phyloP scores from a whole-genome alignment of 164 flowering plant species.

The Stephania yunnanensis region DNA sequence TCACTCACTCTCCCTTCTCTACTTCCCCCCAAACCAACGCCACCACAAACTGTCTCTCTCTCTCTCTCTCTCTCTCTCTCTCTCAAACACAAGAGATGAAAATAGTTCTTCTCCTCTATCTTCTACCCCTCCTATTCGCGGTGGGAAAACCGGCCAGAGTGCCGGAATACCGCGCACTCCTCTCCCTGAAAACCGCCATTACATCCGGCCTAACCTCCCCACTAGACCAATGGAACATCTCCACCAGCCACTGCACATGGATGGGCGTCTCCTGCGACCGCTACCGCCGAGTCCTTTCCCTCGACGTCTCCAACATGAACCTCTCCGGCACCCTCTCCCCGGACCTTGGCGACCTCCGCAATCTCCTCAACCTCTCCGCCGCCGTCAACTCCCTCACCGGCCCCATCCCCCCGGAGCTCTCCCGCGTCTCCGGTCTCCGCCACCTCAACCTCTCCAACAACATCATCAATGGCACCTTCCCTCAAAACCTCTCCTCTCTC shows the following conservation, averaged over 20 bases:
- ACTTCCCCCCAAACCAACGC: background rate
- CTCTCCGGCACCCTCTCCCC: constrained; percentile 64
- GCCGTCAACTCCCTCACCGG: constrained; percentile 59
- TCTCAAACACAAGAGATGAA: constrained; percentile 18
- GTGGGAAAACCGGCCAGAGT: constrained; percentile 22
- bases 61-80: constrained; percentile 14
- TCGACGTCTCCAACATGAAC: constrained; percentile 55
- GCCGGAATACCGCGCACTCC: constrained; percentile 55
- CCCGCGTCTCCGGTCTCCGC: constrained; percentile 39
- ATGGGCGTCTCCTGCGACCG: constrained; percentile 57
- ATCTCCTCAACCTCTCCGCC: constrained; percentile 46
- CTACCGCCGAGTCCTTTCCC: constrained; percentile 42
- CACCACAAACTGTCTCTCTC: background rate
- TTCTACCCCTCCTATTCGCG: constrained; percentile 11
- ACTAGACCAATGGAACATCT: constrained; percentile 48
- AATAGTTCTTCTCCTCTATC: constrained; percentile 13
- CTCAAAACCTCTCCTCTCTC: constrained; percentile 35
- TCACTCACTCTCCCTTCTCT: background rate
- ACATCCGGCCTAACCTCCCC: constrained; percentile 44
- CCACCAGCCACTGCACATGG: constrained; percentile 68
- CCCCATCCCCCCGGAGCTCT: constrained; percentile 48
- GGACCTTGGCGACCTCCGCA: constrained; percentile 40
- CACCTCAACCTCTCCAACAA: constrained; percentile 76
- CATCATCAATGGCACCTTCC: constrained; percentile 53
- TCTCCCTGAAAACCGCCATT: constrained; percentile 61